Conservation (phyloP, 2,329 filamentous ascomycete genomes). For the Microdochium bolleyi region DNA sequence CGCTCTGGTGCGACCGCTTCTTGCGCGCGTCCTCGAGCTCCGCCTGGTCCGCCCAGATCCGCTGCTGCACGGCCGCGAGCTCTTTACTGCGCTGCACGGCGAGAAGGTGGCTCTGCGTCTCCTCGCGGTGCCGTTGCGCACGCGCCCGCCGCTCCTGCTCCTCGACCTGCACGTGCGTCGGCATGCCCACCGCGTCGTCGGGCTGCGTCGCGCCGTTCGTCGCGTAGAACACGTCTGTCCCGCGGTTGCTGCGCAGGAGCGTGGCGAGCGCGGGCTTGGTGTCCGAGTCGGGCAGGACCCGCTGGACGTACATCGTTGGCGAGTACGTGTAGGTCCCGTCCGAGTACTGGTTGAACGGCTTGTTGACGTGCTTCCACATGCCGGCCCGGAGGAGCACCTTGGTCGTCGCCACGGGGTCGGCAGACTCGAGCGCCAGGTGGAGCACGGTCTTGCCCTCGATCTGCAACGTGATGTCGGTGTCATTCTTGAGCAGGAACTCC, state of each 20-base stretch:
- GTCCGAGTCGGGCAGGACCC: slow-evolving; percentile 32
- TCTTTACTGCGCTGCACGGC: slow-evolving; percentile 41
- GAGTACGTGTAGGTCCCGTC: slow-evolving; percentile 51
- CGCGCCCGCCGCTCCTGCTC: slow-evolving; percentile 43
- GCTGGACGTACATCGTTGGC: slow-evolving; percentile 53
- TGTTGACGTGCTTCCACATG: slow-evolving; percentile 58
- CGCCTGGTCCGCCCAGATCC: slow-evolving; percentile 38
- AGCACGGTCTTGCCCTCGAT: slow-evolving; percentile 51
- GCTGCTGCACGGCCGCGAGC: slow-evolving; percentile 40
- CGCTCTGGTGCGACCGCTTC: slow-evolving; percentile 34
- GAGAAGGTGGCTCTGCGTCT: slow-evolving; percentile 40
- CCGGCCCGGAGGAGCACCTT: slow-evolving; percentile 52
- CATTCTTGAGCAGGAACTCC: slow-evolving; percentile 44
- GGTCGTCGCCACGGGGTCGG: slow-evolving; percentile 45
- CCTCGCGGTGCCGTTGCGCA: slow-evolving; percentile 32
- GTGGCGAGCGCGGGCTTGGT: slow-evolving; percentile 31
- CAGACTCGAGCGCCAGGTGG: slow-evolving; percentile 50
- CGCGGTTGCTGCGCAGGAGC: slow-evolving; percentile 43
- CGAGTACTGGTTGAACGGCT: slow-evolving; percentile 46
- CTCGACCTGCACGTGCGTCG: slow-evolving; percentile 36
- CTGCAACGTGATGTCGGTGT: slow-evolving; percentile 47
- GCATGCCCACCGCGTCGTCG: slow-evolving; percentile 42
- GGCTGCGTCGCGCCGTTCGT: slow-evolving; percentile 45
- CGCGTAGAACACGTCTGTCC: slow-evolving; percentile 45
- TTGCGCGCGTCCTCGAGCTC: slow-evolving; percentile 44